Evolutionary conservation across 208 protist genomes (phyloP).

Genomic region (Leishmania tropica): DNA sequence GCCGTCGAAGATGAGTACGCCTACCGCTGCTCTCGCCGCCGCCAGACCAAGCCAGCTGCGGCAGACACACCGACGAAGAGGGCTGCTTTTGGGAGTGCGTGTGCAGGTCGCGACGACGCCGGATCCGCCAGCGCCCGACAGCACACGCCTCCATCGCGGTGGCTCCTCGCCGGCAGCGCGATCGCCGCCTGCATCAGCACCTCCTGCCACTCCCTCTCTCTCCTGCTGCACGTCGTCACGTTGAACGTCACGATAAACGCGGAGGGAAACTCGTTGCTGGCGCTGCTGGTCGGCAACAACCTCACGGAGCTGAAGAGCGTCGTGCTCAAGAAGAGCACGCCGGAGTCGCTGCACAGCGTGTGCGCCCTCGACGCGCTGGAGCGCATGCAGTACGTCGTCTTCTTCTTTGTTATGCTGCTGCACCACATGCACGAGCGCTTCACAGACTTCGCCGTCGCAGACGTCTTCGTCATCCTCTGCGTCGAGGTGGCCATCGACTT

Average conservation of each 20-base stretch:
- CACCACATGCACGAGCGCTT: conserved; percentile 34
- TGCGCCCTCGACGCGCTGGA: conserved; percentile 84
- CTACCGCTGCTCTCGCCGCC: conserved; percentile 4
- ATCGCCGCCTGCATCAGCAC: conserved; percentile 36
- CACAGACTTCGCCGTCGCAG: conserved; percentile 33
- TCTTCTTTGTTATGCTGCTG: conserved; percentile 80
- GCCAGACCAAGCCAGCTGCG: neutral
- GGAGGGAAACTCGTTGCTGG: conserved; percentile 86
- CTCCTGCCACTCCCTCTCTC: conserved; percentile 74
- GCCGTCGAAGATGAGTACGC: conserved; percentile 23
- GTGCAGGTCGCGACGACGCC: neutral
- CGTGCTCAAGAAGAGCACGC: conserved; percentile 92
- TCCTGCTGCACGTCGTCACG: conserved; percentile 89
- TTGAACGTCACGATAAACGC: conserved; percentile 95
- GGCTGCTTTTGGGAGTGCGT: neutral
- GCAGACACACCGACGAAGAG: neutral
- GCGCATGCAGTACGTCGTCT: conserved; percentile 36
- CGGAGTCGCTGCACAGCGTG: conserved; percentile 87
- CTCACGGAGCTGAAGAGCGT: conserved; percentile 93
- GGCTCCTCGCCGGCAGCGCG: conserved; percentile 34
- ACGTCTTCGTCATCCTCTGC: conserved; percentile 43
- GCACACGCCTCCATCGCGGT: conserved; percentile 14
- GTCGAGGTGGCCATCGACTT: conserved; percentile 88
- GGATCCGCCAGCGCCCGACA: neutral
- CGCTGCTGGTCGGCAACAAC: conserved; percentile 94